Conservation (phyloP, 2,329 filamentous ascomycete genomes). For the Rutstroemia sydowiana region DNA sequence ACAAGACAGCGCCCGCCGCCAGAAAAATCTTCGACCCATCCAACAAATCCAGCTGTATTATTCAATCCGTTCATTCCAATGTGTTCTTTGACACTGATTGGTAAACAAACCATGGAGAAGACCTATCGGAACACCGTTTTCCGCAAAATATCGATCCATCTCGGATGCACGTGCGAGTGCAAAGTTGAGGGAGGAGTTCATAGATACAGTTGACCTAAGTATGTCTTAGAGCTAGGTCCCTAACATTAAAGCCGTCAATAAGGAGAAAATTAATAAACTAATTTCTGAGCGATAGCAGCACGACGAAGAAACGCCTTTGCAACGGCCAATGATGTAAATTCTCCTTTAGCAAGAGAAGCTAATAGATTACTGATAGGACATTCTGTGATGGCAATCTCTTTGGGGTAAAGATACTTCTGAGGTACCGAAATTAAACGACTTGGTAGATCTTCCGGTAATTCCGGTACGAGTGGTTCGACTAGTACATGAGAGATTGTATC, state of each 20-base stretch:
- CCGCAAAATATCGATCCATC: slow-evolving; percentile 43
- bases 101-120: slow-evolving; percentile 36
- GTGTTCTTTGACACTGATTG: slow-evolving; percentile 35
- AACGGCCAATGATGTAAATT: slow-evolving; percentile 28
- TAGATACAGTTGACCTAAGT: slow-evolving; percentile 51
- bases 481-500: too few relatives aligned
- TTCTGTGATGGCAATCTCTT: slow-evolving; percentile 21
- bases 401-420: not conserved
- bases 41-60: slow-evolving; percentile 30
- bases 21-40: slow-evolving; percentile 29
- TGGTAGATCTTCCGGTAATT: not conserved
- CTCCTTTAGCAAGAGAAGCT: slow-evolving; percentile 13
- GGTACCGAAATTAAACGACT: not conserved
- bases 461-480: not conserved
- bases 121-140: slow-evolving; percentile 31
- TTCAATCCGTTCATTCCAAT: slow-evolving; percentile 31
- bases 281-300: slow-evolving; percentile 40
- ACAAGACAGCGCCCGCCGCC: slow-evolving; percentile 52
- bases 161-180: slow-evolving; percentile 43
- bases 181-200: slow-evolving; percentile 47
- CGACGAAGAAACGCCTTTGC: slow-evolving; percentile 40
- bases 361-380: slow-evolving; percentile 17
- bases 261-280: too few relatives aligned
- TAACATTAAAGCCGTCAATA: too few relatives aligned
- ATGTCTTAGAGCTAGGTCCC: too few relatives aligned